phyloP scores from a whole-genome alignment of 2,329 filamentous ascomycete genomes.

The Colletotrichum incanum region DNA sequence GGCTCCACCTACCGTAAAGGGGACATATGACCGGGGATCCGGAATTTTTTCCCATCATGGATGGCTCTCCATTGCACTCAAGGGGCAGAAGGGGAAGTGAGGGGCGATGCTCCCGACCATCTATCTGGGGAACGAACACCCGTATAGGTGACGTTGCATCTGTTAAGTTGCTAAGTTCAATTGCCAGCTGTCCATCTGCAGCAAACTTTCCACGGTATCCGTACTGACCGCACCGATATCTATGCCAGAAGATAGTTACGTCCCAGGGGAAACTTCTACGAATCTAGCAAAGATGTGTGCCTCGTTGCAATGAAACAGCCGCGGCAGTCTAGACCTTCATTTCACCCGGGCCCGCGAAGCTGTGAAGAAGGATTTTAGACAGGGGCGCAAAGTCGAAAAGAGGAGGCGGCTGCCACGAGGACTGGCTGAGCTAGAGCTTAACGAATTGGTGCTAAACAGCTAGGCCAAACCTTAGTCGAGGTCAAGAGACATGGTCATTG shows the following conservation, averaged over 20 bases:
- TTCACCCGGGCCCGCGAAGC: not conserved
- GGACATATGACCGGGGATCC: constrained; percentile 2
- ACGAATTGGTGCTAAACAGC: constrained; percentile 23
- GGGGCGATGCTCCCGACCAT: constrained; percentile 9
- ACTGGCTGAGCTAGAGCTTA: constrained; percentile 18
- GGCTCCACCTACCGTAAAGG: constrained; percentile 21
- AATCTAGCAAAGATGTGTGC: not conserved
- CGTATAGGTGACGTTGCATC: constrained; percentile 4
- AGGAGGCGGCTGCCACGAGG: constrained; percentile 29
- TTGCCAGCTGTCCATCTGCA: not conserved
- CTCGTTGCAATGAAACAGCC: not conserved
- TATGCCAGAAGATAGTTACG: not conserved
- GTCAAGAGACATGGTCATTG: constrained; percentile 11
- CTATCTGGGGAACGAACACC: constrained; percentile 20
- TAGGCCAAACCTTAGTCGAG: constrained; percentile 35
- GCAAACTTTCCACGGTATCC: not conserved
- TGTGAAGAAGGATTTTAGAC: not conserved
- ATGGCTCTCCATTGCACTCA: not conserved
- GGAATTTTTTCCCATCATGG: constrained; percentile 7
- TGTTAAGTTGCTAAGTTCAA: not conserved
- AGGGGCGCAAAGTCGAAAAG: not conserved
- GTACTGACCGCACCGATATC: not conserved
- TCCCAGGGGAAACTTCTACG: not conserved
- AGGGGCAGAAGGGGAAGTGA: not conserved
- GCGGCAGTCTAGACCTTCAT: not conserved